These are phyloP conservation scores for Chloranthus sessilifolius DNA, from an alignment of 164 flowering plant genomes.

Conservation along the genomic window DNA sequence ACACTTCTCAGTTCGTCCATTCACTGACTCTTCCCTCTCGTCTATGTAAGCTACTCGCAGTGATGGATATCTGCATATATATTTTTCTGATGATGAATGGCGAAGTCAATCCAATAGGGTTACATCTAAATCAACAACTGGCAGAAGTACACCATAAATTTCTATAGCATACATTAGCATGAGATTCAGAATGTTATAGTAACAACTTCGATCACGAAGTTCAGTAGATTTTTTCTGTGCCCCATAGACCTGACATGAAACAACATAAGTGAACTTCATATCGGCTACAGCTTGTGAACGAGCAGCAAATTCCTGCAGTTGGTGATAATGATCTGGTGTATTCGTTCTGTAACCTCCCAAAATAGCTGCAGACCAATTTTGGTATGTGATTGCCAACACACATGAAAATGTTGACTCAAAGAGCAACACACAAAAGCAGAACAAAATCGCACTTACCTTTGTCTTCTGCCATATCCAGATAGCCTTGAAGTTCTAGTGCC, in stretches of 20 bases:
- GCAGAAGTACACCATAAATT: neutral
- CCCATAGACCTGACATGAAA: slow-evolving; percentile 96
- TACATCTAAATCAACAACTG: slow-evolving; percentile 7
- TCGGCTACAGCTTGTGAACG: slow-evolving; percentile 73
- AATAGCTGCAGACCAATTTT: slow-evolving; percentile 44
- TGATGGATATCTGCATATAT: slow-evolving; percentile 64
- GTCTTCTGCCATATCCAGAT: slow-evolving; percentile 68
- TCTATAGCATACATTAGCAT: slow-evolving; percentile 67
- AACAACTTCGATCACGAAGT: slow-evolving; percentile 53
- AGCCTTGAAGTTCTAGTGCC: slow-evolving; percentile 85
- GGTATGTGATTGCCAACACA: no score
- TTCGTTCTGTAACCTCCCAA: slow-evolving; percentile 44
- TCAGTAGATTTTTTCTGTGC: slow-evolving; percentile 73
- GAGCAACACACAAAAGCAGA: no score
- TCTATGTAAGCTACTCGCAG: slow-evolving; percentile 95
- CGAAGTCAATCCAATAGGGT: slow-evolving; percentile 4
- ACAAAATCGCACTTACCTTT: slow-evolving; percentile 32
- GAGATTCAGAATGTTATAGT: slow-evolving; percentile 74
- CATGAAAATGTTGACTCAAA: no score
- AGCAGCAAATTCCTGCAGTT: slow-evolving; percentile 26
- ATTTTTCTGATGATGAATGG: slow-evolving; percentile 4
- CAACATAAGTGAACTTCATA: slow-evolving; percentile 97
- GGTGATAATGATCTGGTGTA: slow-evolving; percentile 18
- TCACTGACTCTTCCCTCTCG: slow-evolving; percentile 67
- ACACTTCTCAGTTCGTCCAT: slow-evolving; percentile 55